These are phyloP conservation scores for Trametes hirsuta DNA, from an alignment of 1,284 basidiomycete genomes.

Conservation along the genomic window DNA sequence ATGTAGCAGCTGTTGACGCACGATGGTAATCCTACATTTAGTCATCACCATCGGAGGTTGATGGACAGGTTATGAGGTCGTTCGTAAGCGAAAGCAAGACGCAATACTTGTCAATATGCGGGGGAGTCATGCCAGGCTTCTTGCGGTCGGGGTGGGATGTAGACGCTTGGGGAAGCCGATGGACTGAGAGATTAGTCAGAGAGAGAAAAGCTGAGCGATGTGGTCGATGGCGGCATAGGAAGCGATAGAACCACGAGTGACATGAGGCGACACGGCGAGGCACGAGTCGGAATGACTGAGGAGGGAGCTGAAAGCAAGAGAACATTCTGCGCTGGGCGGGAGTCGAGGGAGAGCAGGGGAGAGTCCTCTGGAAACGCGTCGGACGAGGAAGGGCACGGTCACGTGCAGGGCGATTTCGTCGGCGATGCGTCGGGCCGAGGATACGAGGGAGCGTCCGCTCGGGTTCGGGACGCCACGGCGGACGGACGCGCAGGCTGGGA, in stretches of 20 bases:
- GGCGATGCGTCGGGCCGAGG: slow-evolving; percentile 24
- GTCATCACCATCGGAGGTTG: slow-evolving; percentile 13
- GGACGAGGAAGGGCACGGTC: slow-evolving; percentile 2
- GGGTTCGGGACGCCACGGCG: slow-evolving; percentile 16
- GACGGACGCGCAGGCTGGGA: slow-evolving; percentile 3
- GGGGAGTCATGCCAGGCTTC: neutral
- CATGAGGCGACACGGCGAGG: neutral
- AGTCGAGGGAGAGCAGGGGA: slow-evolving; percentile 3
- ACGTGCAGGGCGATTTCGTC: slow-evolving; percentile 21
- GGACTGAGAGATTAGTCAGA: slow-evolving; percentile 15
- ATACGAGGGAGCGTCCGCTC: slow-evolving; percentile 1
- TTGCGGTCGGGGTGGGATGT: slow-evolving; percentile 2
- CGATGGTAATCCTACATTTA: neutral
- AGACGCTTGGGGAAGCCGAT: slow-evolving; percentile 8
- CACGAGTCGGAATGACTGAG: neutral
- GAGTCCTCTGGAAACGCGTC: slow-evolving; percentile 11
- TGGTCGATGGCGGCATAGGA: neutral
- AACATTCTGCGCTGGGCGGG: slow-evolving; percentile 12
- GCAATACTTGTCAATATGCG: neutral
- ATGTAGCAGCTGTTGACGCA: neutral
- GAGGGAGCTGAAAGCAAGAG: neutral
- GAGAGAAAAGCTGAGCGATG: slow-evolving; percentile 1
- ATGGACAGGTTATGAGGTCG: neutral
- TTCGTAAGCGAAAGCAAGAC: slow-evolving; percentile 14
- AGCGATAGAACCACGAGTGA: too few relatives aligned